Evolutionary conservation across 1,284 basidiomycete species (phyloP), one percentile per base, ranked within the genome.

Genomic region (Ganoderma resinaceum): DNA sequence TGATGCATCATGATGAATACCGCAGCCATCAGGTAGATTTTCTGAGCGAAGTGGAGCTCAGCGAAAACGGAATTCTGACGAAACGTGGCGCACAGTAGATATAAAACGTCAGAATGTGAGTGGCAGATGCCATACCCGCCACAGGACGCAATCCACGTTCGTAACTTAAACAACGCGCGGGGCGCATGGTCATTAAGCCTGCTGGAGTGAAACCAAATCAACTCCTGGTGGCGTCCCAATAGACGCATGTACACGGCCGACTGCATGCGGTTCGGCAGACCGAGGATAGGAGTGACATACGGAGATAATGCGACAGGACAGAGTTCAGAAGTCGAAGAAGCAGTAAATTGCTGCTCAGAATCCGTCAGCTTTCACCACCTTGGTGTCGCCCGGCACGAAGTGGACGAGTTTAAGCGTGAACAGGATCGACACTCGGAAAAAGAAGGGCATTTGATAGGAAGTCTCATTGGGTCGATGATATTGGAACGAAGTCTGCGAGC

Each of bases 111-210:
- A 61, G 18, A 53, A 40, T 55, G 64, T 37, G 49, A 53, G 64
- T 31, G n/a, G 52, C 52, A 53, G 12, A 26, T 49, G 46, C 46
- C n/a, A 23, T 8, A 49, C 12, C 26, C 12, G 23, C 26, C 52
- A 53, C 52, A 53, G 14, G 20, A 49, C 29, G 8, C 59, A 58
- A 37, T 35, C 23, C 18, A 40, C 33, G 31, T 23, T 49, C 38
- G 38, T 57, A 43, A 66, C 20, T 31, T 35, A n/a, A n/a, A n/a
- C n/a, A n/a, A n/a, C n/a, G n/a, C n/a, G 31, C 16, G 31, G 53
- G 35, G 40, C 60, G 65, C 65, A 66, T 66, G 61, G 49, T 46
- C 61, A 46, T 33, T 40, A 23, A 38, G 58, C 23, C 37, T 23
- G 20, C 35, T 11, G 26, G 38, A 37, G 20, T 26, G 14, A 37